Evolutionary conservation across 768 basidiomycete species (phyloP), one percentile per base, ranked within the genome.

Genomic region (Leccinum aurantiacum): DNA sequence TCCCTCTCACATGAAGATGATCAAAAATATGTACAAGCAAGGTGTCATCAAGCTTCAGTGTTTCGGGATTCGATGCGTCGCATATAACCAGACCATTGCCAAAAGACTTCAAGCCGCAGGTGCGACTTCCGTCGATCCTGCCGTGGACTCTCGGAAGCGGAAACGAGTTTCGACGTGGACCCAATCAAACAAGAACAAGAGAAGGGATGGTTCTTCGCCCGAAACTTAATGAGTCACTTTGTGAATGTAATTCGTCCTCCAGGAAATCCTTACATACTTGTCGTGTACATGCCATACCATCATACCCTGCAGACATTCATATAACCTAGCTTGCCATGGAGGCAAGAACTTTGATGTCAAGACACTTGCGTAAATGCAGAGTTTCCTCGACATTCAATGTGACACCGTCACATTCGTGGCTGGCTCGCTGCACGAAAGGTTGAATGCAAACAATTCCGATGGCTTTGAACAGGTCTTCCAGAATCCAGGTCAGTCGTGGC

Each of bases 391-490:
- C 76, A 9, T 67, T 65, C 84, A 86, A 88, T 2, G 61, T n/a
- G 19, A 24, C 14, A 38, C n/a, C 6, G 2, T 52, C 54, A 33
- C 61, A 62, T 22, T 11, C 50, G 53, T 33, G 44, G 8, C 52
- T 53, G 51, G 54, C 29, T 54, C 35, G 41, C 44, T 11, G 62
- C 44, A 60, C 58, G 56, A 89, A 95, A 1, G 94, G 91, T 54
- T 78, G 78, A 2, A 96, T 80, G 64, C 87, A 89, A 25, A 85
- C 80, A 62, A 81, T 76, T 1, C 84, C 85, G 17, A 92, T 89
- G 1, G 84, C 81, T 35, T 76, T 76, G 76, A 97, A 96, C 56
- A 97, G 77, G 63, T 91, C 89, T 65, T 89, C 84, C 56, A 97
- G 75, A 49, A 95, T 85, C 83, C 90, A 90, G 17, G 84, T 82